A percentile compares a stretch with the other conserved stretches of the same genome.
Conservation (phyloP, 2,329 filamentous ascomycete species). For the Claviceps sp. region DNA sequence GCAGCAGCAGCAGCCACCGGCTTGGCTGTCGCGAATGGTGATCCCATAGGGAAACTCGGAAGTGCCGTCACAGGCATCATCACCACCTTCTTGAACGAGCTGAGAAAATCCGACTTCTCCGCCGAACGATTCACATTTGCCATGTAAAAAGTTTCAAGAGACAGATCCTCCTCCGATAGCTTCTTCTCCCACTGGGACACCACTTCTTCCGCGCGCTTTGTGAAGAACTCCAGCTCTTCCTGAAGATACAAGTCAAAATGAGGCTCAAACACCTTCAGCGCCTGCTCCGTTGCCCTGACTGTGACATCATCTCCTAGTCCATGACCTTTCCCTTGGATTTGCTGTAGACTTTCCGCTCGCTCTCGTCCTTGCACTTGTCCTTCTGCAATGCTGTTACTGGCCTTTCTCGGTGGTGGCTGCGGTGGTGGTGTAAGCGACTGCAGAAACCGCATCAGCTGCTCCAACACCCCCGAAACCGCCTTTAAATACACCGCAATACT, state of each 20-base stretch:
- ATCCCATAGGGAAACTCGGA: conserved; percentile 49
- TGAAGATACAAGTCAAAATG: conserved; percentile 89
- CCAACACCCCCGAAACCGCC: conserved; percentile 76
- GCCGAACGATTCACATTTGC: conserved; percentile 86
- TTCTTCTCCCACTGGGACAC: conserved; percentile 85
- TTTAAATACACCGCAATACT: conserved; percentile 69
- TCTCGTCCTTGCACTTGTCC: conserved; percentile 16
- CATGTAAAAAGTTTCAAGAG: conserved; percentile 90
- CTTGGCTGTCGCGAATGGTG: conserved; percentile 39
- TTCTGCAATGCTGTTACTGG: not conserved
- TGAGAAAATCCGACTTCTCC: conserved; percentile 91
- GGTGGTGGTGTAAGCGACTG: conserved; percentile 52
- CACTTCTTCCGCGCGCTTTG: conserved; percentile 58
- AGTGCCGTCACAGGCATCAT: conserved; percentile 97
- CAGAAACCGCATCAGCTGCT: conserved; percentile 69
- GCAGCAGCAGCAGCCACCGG: conserved; percentile 8
- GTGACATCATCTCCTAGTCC: conserved; percentile 46
- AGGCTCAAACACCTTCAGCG: conserved; percentile 69
- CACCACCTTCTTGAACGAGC: conserved; percentile 94
- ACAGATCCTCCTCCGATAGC: conserved; percentile 78
- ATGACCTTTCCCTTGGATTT: not conserved
- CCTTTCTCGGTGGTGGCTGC: not conserved
- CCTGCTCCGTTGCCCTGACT: conserved; percentile 51
- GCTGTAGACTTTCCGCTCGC: not conserved
- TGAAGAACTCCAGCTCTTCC: conserved; percentile 82